Base-by-base conservation (phyloP, 805 yeast species). In the Lipomyces kockii region DNA sequence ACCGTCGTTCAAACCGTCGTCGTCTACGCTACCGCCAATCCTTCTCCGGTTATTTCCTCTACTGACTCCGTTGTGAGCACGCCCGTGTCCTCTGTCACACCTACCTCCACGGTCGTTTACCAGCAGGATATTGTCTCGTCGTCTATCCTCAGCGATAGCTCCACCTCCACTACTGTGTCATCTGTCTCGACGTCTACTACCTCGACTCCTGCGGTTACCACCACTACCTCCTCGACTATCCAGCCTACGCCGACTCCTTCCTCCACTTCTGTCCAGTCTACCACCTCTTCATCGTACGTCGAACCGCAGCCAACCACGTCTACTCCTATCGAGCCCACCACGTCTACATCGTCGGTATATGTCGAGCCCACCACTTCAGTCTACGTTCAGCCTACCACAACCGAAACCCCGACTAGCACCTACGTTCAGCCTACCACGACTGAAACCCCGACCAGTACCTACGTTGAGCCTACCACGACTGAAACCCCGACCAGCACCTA, bases 371-470 rank as follows among this genome's bases (percentile, higher is more conserved):
- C 65, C 32, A 58, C 61, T 46, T 35, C 39, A 11, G 14, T n/a
- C 43, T 61, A 60, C 52, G 68, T 58, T 9, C 60, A 51, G 32
- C 67, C 70, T n/a, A 60, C 69, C 34, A 58, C 71, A n/a, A 43
- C 69, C 25, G 43, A 53, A 11, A 8, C 58, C 58, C 35, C 67
- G 34, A 57, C 62, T 32, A 37, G 55, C 46, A 34, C 59, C 29
- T 49, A 53, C 43, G 67, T 46, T 7, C 62, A 25, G 52, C 63
- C 65, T 5, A 52, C 70, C 27, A 25, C 27, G 27, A 25, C 27
- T 25, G 27, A 25, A 25, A 25, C 2, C 27, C 27, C 27, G 2
- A 25, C 27, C 27, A 25, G 27, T 2, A 25, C 27, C 27, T 25
- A 25, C 27, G 27, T 25, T 25, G 2, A 25, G 27, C 27, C 27